Conservation (phyloP, 306 rosid species). For the Cucurbita moschata region DNA sequence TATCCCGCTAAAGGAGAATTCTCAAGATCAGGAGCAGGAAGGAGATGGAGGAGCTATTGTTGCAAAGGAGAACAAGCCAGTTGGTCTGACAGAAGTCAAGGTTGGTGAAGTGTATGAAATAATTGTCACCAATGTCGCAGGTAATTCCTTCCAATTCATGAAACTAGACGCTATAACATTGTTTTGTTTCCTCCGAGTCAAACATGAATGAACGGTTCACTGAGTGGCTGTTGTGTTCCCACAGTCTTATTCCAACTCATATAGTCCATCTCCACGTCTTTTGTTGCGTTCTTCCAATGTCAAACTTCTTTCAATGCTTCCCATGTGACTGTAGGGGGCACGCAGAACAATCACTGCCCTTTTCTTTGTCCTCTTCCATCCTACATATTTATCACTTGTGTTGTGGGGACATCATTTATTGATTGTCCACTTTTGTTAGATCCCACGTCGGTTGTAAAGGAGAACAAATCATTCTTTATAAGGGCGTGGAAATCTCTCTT, state of each 20-base stretch:
- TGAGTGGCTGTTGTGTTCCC: background rate
- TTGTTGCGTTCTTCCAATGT: background rate
- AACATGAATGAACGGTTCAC: background rate
- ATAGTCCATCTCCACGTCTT: background rate
- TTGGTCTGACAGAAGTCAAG: slow-evolving; percentile 58
- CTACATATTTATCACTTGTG: background rate
- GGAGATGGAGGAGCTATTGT: slow-evolving; percentile 10
- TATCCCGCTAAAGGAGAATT: slow-evolving; percentile 32
- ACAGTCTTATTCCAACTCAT: background rate
- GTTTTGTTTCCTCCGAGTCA: background rate
- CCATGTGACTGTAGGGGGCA: slow-evolving; percentile 14
- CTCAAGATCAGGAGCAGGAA: slow-evolving; percentile 3
- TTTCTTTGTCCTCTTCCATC: background rate
- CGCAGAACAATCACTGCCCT: background rate
- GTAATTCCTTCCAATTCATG: slow-evolving; percentile 22
- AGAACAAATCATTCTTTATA: no score
- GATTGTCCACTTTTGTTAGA: background rate
- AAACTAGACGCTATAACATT: background rate
- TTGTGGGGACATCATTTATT: background rate
- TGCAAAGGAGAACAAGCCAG: slow-evolving; percentile 22
- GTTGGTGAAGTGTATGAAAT: slow-evolving; percentile 67
- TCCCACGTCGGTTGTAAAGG: no score
- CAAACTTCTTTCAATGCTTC: slow-evolving; percentile 2
- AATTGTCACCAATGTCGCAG: slow-evolving; percentile 59
- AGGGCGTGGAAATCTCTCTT: no score